Evolutionary conservation across 148 eudicot genomes (phyloP).

Genomic region (Persicaria tinctoria): DNA sequence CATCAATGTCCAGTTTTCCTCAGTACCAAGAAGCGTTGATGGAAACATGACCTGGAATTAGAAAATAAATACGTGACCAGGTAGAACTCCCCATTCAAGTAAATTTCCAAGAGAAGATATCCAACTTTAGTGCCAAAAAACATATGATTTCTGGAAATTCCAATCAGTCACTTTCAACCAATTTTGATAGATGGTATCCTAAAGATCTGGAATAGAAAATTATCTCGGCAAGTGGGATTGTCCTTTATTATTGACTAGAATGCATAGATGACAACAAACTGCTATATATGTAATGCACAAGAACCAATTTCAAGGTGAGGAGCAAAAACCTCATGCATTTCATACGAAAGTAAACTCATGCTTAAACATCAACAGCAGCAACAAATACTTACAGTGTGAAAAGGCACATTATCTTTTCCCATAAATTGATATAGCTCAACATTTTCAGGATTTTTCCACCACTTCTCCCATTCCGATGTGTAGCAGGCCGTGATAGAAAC

Average conservation of each 20-base stretch:
- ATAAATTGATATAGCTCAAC: conserved; percentile 92
- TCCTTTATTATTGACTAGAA: neutral
- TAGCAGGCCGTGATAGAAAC: too few species aligned
- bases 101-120: neutral
- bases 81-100: neutral
- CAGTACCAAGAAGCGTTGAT: conserved; percentile 86
- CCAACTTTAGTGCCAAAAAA: conserved; percentile 5
- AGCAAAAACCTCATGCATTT: neutral
- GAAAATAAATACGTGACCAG: neutral
- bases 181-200: neutral
- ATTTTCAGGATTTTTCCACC: conserved; percentile 92
- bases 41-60: conserved; percentile 78
- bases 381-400: conserved; percentile 71
- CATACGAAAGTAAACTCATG: neutral
- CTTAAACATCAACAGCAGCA: neutral
- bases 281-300: neutral
- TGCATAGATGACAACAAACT: neutral
- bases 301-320: neutral
- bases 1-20: conserved; percentile 88
- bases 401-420: conserved; percentile 98
- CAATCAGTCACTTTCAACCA: neutral
- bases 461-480: too few species aligned
- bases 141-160: neutral
- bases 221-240: neutral
- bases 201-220: neutral